These are phyloP conservation scores for Phaeophleospora eucalypticola DNA, from an alignment of 2,329 filamentous ascomycete species.

Conservation along the genomic window DNA sequence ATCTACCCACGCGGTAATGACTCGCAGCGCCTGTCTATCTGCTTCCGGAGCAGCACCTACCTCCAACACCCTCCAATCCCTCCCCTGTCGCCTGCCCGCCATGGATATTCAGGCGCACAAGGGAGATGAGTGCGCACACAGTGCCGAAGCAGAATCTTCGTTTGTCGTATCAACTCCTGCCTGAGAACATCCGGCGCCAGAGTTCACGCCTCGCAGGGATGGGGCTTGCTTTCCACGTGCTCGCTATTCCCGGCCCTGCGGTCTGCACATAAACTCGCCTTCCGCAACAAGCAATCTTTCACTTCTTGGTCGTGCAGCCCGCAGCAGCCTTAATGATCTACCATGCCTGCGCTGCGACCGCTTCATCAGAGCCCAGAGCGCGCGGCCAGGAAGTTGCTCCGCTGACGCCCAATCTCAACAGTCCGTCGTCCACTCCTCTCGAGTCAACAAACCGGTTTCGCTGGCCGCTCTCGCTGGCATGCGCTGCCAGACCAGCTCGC, in stretches of 20 bases:
- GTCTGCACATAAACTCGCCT: constrained; percentile 3
- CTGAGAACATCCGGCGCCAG: no score
- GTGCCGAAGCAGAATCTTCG: not conserved
- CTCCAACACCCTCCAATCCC: no score
- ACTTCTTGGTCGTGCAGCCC: not conserved
- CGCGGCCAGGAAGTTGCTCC: not conserved
- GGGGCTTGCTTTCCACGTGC: constrained; percentile 12
- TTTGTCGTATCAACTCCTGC: no score
- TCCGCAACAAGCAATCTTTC: constrained; percentile 8
- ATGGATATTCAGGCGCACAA: not conserved
- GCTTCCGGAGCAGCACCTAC: no score
- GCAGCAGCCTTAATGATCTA: constrained; percentile 12
- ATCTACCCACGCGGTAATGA: constrained; percentile 2
- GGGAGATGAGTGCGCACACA: not conserved
- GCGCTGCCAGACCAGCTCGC: not conserved
- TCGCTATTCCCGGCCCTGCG: constrained; percentile 2
- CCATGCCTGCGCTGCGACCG: constrained; percentile 1
- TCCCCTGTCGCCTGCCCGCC: no score
- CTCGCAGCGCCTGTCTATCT: no score
- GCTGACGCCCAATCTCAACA: not conserved
- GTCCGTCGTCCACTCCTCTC: not conserved
- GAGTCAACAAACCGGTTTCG: not conserved
- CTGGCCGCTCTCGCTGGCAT: not conserved
- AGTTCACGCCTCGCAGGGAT: constrained; percentile 10
- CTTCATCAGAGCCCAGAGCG: no score